Base-by-base conservation (phyloP, 1,139 yeast species). In the Geotrichum klebahnii region DNA sequence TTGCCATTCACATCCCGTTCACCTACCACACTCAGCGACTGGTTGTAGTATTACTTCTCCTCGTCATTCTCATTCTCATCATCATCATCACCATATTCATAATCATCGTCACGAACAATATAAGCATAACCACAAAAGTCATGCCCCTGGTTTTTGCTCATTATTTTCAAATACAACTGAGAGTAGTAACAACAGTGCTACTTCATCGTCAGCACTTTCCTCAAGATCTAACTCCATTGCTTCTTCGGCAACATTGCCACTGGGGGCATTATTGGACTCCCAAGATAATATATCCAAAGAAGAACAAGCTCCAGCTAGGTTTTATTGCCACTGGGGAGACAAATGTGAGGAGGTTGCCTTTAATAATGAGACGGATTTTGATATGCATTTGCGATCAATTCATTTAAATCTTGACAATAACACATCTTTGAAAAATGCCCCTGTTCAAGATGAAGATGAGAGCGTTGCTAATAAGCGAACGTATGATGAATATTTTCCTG, bases 321-420 rank as follows among this genome's bases (percentile, higher is more conserved):
- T 62, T 14, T 66, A 66, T 54, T 67, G 71, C 50, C 71, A 67
- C 53, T 67, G 71, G 71, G 68, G 64, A 40, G 60, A 61, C 39
- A 67, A 66, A 37, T 58, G 61, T 39, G 63, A 60, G 22, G 62
- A 64, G 28, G 63, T 59, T 16, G 56, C 55, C 31, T 66, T 67
- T 50, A 47, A 52, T 35, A 56, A 53, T 35, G 64, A 60, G 44
- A 37, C 50, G 8, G 70, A 66, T 12, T 58, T 67, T 20, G 67
- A 64, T 44, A 54, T 53, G 24, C 71, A 67, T 53, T 45, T 67
- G 46, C 53, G 55, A 28, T 63, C 60, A 33, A 52, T 52, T 35
- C 56, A 51, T 31, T 29, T 46, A 10, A 31, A 36, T 23, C 9
- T 40, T 14, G 44, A 37, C 19, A 33, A 32, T 32, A 43, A 26